Conservation (phyloP, 2,329 filamentous ascomycete genomes). For the Cyphellophora attinorum region DNA sequence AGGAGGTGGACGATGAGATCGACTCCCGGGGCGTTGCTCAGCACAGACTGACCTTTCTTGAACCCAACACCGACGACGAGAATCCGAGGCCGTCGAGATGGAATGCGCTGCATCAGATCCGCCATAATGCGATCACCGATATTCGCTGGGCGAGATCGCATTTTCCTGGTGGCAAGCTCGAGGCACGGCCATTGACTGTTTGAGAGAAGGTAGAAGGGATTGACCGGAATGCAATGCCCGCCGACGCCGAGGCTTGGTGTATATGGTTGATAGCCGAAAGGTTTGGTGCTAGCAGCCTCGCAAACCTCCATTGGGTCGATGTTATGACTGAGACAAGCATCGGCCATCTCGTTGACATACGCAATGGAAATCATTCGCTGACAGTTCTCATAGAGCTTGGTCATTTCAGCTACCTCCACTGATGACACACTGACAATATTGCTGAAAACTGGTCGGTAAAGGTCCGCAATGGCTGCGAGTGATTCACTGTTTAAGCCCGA, state of each 20-base stretch:
- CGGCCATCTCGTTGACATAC: constrained; percentile 14
- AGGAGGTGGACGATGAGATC: constrained; percentile 4
- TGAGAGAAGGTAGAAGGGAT: constrained; percentile 12
- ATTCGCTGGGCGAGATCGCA: constrained; percentile 9
- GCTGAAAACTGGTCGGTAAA: constrained; percentile 10
- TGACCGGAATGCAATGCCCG: constrained; percentile 15
- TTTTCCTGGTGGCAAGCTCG: constrained; percentile 9
- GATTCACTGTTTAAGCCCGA: constrained; percentile 9
- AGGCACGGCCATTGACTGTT: constrained; percentile 7
- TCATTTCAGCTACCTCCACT: constrained; percentile 14
- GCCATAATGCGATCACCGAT: constrained; percentile 4
- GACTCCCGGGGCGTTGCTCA: constrained; percentile 10
- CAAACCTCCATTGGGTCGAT: constrained; percentile 12
- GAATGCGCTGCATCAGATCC: constrained; percentile 3
- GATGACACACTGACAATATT: constrained; percentile 9
- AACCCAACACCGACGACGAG: constrained; percentile 12
- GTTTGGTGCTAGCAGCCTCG: constrained; percentile 12
- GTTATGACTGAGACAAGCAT: constrained; percentile 9
- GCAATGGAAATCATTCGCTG: constrained; percentile 15
- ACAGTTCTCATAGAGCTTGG: constrained; percentile 15
- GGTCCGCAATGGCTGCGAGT: constrained; percentile 5
- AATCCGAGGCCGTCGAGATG: constrained; percentile 6
- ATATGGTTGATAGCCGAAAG: constrained; percentile 13
- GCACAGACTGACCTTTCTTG: constrained; percentile 14
- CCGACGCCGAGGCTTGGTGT: constrained; percentile 12